Percentiles rank a stretch among this genome's conserved stretches.
Conservation (phyloP, 441 rosid genomes). For the Sinapis alba region DNA sequence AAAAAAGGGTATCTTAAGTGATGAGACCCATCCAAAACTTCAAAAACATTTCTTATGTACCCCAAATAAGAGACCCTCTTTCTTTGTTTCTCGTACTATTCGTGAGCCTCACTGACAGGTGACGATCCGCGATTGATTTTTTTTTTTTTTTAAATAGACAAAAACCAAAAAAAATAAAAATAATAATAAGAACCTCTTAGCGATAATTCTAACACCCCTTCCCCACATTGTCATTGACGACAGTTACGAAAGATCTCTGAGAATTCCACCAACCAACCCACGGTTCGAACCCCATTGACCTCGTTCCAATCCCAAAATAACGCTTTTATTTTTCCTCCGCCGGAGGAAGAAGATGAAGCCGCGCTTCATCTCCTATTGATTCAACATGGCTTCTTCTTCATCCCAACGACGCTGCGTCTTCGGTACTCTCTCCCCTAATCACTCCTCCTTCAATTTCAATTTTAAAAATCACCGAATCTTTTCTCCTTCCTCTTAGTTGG, state of each 20-base stretch:
- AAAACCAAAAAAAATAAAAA: too few species aligned
- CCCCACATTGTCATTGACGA: too few species aligned
- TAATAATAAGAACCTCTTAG: too few species aligned
- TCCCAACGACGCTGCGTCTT: conserved; percentile 98
- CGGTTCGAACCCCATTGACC: conserved; percentile 12
- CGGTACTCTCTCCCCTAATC: conserved; percentile 47
- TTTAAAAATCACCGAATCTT: neutral
- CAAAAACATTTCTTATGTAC: too few species aligned
- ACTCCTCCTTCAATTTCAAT: neutral
- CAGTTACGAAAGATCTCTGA: neutral
- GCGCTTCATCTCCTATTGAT: conserved; percentile 57
- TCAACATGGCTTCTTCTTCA: conserved; percentile 67
- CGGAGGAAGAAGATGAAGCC: conserved; percentile 62
- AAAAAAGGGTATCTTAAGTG: too few species aligned
- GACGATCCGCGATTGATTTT: too few species aligned
- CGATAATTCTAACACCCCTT: too few species aligned
- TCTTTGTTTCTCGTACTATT: too few species aligned
- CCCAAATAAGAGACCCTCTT: too few species aligned
- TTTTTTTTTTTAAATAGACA: too few species aligned
- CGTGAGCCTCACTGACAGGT: too few species aligned
- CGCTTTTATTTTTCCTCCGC: neutral
- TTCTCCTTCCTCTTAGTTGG: conserved; percentile 58
- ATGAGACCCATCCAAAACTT: too few species aligned
- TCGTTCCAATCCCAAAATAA: conserved; percentile 10
- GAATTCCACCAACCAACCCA: neutral